These are phyloP conservation scores for Periconia sp. DNA, from an alignment of 2,329 filamentous ascomycete species.

Conservation along the genomic window DNA sequence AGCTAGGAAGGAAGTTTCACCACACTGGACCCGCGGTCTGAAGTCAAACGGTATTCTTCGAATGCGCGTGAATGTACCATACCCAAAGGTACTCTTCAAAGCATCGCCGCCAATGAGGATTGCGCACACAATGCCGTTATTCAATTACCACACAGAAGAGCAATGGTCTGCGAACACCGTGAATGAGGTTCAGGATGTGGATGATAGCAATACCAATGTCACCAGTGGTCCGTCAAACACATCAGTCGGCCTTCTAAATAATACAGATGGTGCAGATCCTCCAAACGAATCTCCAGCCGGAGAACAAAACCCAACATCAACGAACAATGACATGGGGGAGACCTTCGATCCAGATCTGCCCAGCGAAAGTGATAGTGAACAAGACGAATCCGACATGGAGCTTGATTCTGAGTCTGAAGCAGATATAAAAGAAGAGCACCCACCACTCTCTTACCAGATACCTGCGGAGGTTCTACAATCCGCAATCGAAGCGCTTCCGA, in stretches of 20 bases:
- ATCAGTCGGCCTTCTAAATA: background rate
- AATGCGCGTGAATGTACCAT: too few relatives aligned
- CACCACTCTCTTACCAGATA: conserved; percentile 39
- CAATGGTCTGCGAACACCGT: background rate
- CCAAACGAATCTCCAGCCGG: background rate
- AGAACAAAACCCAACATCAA: background rate
- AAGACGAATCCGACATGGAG: background rate
- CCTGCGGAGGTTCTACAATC: conserved; percentile 31
- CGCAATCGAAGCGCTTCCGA: conserved; percentile 37
- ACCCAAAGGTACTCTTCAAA: too few relatives aligned
- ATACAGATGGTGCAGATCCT: background rate
- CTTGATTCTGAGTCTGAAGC: conserved; percentile 17
- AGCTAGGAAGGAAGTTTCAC: too few relatives aligned
- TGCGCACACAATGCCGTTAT: conserved; percentile 5
- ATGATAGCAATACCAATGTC: background rate
- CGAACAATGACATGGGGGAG: conserved; percentile 1
- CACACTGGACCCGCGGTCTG: too few relatives aligned
- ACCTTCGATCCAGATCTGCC: conserved; percentile 7
- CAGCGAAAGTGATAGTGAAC: conserved; percentile 9
- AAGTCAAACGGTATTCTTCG: too few relatives aligned
- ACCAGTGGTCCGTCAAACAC: background rate
- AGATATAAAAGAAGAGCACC: conserved; percentile 21
- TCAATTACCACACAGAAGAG: background rate
- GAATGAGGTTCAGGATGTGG: background rate
- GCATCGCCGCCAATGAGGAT: conserved; percentile 10